Evolutionary conservation across 225 moss, liverwort and hornwort species (phyloP).

Genomic region (Marchantia polymorpha): DNA sequence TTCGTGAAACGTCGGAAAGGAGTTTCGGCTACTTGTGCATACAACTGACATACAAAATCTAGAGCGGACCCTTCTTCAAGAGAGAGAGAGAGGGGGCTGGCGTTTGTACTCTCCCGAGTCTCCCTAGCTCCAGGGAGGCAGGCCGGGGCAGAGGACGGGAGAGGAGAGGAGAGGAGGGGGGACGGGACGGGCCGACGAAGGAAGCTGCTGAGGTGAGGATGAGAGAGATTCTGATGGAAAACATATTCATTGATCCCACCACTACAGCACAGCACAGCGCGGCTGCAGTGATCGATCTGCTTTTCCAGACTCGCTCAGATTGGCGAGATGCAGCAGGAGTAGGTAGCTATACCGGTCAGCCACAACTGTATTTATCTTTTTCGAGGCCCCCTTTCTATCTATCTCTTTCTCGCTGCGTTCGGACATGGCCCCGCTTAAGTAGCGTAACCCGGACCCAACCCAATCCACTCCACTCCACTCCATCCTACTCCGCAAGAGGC

Average conservation of each 20-base stretch:
- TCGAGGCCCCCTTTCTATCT: background rate
- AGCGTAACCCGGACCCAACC: background rate
- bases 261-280: background rate
- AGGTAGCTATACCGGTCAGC: slow-evolving; percentile 3
- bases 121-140: slow-evolving; percentile 3
- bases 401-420: background rate
- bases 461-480: background rate
- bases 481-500: background rate
- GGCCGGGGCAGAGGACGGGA: background rate
- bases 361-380: background rate
- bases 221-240: background rate
- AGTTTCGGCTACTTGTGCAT: background rate
- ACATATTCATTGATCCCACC: background rate
- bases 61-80: slow-evolving; percentile 2
- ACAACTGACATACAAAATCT: slow-evolving; percentile 12
- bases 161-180: no score
- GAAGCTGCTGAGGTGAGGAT: background rate
- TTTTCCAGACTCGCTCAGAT: background rate
- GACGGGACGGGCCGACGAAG: background rate
- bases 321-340: background rate
- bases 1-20: background rate
- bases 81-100: background rate
- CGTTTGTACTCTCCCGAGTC: background rate
- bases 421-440: slow-evolving; percentile 5
- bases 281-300: background rate